Conservation (phyloP, 2,329 filamentous ascomycete species). For the Plectosphaerella plurivora region DNA sequence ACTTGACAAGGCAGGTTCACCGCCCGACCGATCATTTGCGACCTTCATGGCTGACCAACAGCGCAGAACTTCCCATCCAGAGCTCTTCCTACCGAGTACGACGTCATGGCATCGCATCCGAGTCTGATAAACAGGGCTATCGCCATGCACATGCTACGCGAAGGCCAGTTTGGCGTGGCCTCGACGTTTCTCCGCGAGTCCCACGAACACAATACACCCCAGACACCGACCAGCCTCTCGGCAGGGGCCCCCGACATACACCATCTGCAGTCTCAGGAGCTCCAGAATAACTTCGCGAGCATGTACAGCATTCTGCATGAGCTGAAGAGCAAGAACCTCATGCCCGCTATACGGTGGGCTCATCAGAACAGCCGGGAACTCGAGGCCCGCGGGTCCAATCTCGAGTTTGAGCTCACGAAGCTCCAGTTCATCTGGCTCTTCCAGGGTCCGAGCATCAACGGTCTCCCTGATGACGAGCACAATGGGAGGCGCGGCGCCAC, state of each 20-base stretch:
- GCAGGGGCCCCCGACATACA: conserved; percentile 38
- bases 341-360: conserved; percentile 86
- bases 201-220: conserved; percentile 28
- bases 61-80: conserved; percentile 38
- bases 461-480: conserved; percentile 46
- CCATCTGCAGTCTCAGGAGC: conserved; percentile 56
- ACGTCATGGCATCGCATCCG: conserved; percentile 71
- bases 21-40: not conserved
- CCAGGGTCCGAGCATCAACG: conserved; percentile 53
- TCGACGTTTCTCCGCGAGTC: conserved; percentile 78
- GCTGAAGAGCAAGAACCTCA: conserved; percentile 68
- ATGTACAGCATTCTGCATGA: conserved; percentile 90
- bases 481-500: conserved; percentile 64
- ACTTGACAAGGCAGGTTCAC: conserved; percentile 64
- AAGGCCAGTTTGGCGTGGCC: conserved; percentile 88
- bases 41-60: conserved; percentile 13
- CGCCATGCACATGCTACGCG: conserved; percentile 86
- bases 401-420: conserved; percentile 91
- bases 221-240: conserved; percentile 6
- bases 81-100: conserved; percentile 71
- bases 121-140: conserved; percentile 80
- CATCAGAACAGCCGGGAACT: conserved; percentile 64
- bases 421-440: conserved; percentile 90
- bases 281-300: conserved; percentile 77
- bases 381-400: conserved; percentile 79